phyloP scores from a whole-genome alignment of 768 basidiomycete species.

The Rhodocollybia butyracea region DNA sequence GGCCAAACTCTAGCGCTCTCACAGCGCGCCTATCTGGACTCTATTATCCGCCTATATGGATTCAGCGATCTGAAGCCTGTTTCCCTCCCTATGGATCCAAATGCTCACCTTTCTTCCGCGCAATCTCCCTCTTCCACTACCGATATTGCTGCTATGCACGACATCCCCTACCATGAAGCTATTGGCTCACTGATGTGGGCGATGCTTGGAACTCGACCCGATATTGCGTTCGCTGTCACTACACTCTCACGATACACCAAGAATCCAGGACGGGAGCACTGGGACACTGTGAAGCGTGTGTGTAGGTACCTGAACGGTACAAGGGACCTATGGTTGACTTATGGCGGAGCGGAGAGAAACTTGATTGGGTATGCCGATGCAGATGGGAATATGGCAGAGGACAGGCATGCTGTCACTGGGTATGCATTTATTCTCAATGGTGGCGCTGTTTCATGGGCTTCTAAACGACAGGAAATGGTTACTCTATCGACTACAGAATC shows the following conservation, averaged over 20 bases:
- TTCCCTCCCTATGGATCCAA: constrained; percentile 11
- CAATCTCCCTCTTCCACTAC: background rate
- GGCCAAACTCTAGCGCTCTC: constrained; percentile 17
- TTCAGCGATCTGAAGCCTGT: constrained; percentile 14
- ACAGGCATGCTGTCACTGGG: constrained; percentile 21
- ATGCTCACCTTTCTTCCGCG: background rate
- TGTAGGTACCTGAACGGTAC: constrained; percentile 26
- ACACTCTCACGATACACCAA: constrained; percentile 19
- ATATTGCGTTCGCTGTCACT: constrained; percentile 15
- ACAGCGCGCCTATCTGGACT: constrained; percentile 20
- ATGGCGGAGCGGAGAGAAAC: background rate
- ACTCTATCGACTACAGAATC: constrained; percentile 22
- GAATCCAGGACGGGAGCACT: constrained; percentile 26
- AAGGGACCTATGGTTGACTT: constrained; percentile 10
- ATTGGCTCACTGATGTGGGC: constrained; percentile 12
- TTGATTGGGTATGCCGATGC: constrained; percentile 1
- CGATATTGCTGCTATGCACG: constrained; percentile 12
- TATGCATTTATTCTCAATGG: constrained; percentile 26
- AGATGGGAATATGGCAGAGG: background rate
- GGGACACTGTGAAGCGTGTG: constrained; percentile 27
- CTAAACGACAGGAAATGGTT: constrained; percentile 27
- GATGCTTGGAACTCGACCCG: background rate
- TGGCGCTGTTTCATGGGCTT: constrained; percentile 29
- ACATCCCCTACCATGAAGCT: constrained; percentile 16
- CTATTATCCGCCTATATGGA: constrained; percentile 16